Conservation (phyloP, 2,329 filamentous ascomycete species). For the Fusarium nelsonii region DNA sequence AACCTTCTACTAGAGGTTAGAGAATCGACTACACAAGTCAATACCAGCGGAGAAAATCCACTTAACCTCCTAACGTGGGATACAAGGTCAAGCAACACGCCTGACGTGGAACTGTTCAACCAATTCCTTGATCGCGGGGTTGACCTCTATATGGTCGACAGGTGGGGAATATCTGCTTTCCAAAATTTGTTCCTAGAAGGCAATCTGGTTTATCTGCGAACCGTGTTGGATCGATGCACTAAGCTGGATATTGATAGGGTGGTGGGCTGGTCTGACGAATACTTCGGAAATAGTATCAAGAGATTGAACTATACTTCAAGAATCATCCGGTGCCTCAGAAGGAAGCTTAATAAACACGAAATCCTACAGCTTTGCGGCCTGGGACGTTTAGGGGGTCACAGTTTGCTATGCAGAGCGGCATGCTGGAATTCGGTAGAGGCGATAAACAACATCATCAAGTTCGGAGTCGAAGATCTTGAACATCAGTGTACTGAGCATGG, state of each 20-base stretch:
- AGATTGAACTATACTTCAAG: fast-evolving
- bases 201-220: neutral
- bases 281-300: neutral
- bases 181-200: neutral
- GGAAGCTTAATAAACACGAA: neutral
- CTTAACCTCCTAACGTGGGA: neutral
- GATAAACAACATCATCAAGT: neutral
- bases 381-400: neutral
- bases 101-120: neutral
- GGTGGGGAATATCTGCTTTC: neutral
- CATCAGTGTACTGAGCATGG: neutral
- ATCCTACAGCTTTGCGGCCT: neutral
- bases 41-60: fast-evolving
- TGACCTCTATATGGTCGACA: neutral
- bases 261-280: neutral
- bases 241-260: neutral
- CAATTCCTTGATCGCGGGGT: neutral
- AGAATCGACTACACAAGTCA: neutral
- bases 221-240: fast-evolving
- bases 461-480: neutral
- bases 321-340: neutral
- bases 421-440: neutral
- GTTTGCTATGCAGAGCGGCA: neutral
- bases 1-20: fast-evolving
- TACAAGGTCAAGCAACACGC: fast-evolving